Evolutionary conservation across 257 asterid species (phyloP), one percentile per base, ranked within the genome.

Genomic region (Solanum bulbocastanum): DNA sequence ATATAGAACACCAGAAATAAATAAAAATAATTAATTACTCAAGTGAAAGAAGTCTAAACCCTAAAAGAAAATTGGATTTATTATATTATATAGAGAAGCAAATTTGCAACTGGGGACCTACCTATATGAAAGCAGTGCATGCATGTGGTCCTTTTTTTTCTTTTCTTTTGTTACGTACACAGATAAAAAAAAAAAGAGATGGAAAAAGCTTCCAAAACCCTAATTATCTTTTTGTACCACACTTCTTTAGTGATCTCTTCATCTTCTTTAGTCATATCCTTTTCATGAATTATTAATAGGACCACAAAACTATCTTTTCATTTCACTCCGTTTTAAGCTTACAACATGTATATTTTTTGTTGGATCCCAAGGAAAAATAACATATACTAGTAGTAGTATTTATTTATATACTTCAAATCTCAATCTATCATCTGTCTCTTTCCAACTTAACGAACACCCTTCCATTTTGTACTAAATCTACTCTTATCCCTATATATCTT

Each of bases 251-350:
- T 89, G 5, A 74, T 74, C 52, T 88, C 92, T 60, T 76, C 88
- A 84, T 89, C 90, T 89, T 86, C 86, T 83, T 35, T 86, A 68
- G 85, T 73, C 72, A 66, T 87, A 87, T 91, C 86, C 89, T 88
- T 30, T n/a, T 83, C 81, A 46, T 75, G 52, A 52, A 49, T 23
- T 85, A 76, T 73, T 13, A 32, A 33, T 86, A 89, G 96, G 98
- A 94, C 98, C 98, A 95, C 98, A 60, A 18, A 81, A 82, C 76
- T 25, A 49, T 79, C 86, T 87, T 73, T 85, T 81, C 87, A 74
- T 84, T 68, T 44, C 58, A 12, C 58, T 37, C 35, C 33, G 39
- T 75, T 90, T 89, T 88, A 78, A 87, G 83, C 87, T 90, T 35
- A 25, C 10, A 30, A 42, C 85, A 76, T 49, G 68, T 62, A n/a